Base-by-base conservation (phyloP, 495 filamentous ascomycete genomes). In the Hypomontagnella monticulosa region DNA sequence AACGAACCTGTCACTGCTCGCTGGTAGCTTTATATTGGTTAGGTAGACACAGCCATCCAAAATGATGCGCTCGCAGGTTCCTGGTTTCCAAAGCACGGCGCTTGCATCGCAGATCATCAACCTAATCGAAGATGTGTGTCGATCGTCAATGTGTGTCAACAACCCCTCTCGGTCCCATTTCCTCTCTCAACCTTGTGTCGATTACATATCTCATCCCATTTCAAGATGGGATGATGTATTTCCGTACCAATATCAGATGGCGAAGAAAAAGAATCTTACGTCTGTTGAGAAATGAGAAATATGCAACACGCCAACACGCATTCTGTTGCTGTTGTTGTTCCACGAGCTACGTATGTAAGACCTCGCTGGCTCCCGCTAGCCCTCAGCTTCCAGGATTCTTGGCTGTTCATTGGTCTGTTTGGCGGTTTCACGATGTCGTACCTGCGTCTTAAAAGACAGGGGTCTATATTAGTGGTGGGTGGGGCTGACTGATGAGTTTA, bases 381-480 rank as follows among this genome's bases (percentile, higher is more conserved):
- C 34, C 33, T 68, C 65, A 67, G 63, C 51, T 61, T 38, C 9
- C 7, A 34, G 10, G 38, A 51, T 51, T 54, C 43, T 42, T 12
- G 10, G 40, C 20, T 20, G 18, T 30, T 30, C 33, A 70, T 67
- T 70, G 67, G 67, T n/a, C n/a, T 41, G 16, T 50, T 51, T 66
- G 27, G 18, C 64, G 55, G 71, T 74, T 74, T 74, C 71, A 74
- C 71, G 53, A 72, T 71, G 60, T 51, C 48, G 71, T 74, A 74
- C 71, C 71, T 74, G 71, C 71, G 59, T 72, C 56, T 67, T 61
- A 20, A 59, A 53, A 40, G 54, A 66, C 66, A 74, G 63, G 71
- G 71, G 66, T 67, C 10, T 51, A 14, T 50, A 10, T 48, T 56
- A 52, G 57, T 66, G 62, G 57, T 57, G 58, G 46, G 68, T 73